phyloP scores from a whole-genome alignment of 129 eudicot species.

The Flaveria robusta region DNA sequence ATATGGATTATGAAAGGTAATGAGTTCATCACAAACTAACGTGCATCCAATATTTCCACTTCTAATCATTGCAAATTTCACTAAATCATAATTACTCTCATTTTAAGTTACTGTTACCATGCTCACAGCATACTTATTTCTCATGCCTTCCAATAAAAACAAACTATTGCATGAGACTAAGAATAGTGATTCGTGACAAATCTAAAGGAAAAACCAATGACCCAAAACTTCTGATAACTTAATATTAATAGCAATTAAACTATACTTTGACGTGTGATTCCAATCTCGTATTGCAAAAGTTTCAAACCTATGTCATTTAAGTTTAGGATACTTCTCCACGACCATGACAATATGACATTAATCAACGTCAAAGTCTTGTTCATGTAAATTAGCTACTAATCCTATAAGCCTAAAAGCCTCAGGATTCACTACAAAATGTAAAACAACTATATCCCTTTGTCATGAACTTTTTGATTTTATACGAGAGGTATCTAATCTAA shows the following conservation, averaged over 20 bases:
- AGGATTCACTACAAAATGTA: not conserved
- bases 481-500: not conserved
- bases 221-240: constrained; percentile 12
- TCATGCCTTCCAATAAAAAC: not conserved
- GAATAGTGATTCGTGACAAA: not conserved
- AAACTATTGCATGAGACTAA: constrained; percentile 12
- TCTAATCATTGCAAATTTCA: constrained; percentile 1
- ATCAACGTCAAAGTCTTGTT: constrained; percentile 8
- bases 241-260: constrained; percentile 3
- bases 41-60: constrained; percentile 1
- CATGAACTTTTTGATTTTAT: not conserved
- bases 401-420: constrained; percentile 15
- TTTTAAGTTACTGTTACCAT: not conserved
- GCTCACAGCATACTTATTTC: not conserved
- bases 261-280: not conserved
- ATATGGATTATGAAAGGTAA: not conserved
- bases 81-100: not conserved
- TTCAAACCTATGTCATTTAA: not conserved
- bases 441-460: not conserved
- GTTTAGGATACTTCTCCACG: not conserved
- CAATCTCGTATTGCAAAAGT: not conserved
- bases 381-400: constrained; percentile 8
- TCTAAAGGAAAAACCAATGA: not conserved
- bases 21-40: not conserved
- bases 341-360: not conserved